Conservation (phyloP, 768 basidiomycete genomes). For the Podaxis pistillaris region DNA sequence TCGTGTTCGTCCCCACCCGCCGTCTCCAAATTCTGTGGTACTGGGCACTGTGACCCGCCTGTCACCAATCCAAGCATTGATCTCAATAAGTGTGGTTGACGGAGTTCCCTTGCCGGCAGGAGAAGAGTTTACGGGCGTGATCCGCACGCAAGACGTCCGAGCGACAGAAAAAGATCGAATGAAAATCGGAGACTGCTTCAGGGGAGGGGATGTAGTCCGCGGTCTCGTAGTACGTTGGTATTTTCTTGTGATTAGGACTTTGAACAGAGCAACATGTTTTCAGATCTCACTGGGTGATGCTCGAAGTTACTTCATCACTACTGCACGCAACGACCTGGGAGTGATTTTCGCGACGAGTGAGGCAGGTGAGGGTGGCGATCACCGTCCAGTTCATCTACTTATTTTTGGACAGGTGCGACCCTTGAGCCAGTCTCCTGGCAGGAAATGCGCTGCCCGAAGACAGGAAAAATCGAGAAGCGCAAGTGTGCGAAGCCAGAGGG, state of each 20-base stretch:
- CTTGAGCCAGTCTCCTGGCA: constrained; percentile 89
- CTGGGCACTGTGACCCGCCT: constrained; percentile 82
- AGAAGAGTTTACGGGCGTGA: constrained; percentile 88
- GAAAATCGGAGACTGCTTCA: constrained; percentile 87
- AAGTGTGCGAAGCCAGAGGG: constrained; percentile 87
- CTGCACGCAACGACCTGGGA: constrained; percentile 86
- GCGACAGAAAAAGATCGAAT: constrained; percentile 89
- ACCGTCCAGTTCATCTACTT: background rate
- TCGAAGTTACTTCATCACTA: constrained; percentile 89
- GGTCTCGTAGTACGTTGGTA: constrained; percentile 70
- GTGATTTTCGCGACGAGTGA: constrained; percentile 91
- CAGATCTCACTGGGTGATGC: constrained; percentile 93
- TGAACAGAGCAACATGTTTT: background rate
- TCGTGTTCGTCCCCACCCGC: constrained; percentile 70
- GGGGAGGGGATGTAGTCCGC: constrained; percentile 87
- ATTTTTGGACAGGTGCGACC: constrained; percentile 54
- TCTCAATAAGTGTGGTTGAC: constrained; percentile 87
- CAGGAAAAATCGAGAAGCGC: constrained; percentile 74
- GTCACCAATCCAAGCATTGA: constrained; percentile 77
- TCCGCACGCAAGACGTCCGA: constrained; percentile 84
- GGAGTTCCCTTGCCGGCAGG: constrained; percentile 77
- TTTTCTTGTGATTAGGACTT: background rate
- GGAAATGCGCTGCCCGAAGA: constrained; percentile 86
- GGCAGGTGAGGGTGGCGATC: constrained; percentile 50
- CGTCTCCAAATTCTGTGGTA: constrained; percentile 70